Percentiles rank a stretch among this genome's conserved stretches.
Conservation (phyloP, 805 yeast species). For the Lachancea lanzarotensis region DNA sequence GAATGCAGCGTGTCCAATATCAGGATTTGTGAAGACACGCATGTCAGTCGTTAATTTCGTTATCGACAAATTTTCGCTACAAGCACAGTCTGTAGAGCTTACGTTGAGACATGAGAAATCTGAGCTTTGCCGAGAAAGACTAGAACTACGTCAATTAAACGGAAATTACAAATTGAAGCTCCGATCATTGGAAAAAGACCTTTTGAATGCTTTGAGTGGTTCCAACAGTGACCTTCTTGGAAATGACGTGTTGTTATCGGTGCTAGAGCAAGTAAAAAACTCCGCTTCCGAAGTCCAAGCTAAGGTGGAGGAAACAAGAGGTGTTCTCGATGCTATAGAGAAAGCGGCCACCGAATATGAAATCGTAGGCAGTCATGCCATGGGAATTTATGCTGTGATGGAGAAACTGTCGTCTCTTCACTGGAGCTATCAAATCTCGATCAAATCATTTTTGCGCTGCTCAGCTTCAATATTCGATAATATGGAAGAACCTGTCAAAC, state of each 20-base stretch:
- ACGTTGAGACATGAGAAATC: conserved; percentile 54
- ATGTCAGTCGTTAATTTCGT: conserved; percentile 64
- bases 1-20: conserved; percentile 42
- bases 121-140: conserved; percentile 54
- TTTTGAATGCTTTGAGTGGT: conserved; percentile 51
- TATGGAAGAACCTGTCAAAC: conserved; percentile 8
- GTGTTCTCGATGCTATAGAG: conserved; percentile 51
- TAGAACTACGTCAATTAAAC: conserved; percentile 47
- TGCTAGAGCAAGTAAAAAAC: conserved; percentile 57
- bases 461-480: conserved; percentile 29
- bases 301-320: conserved; percentile 49
- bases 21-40: conserved; percentile 56
- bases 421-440: conserved; percentile 53
- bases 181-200: conserved; percentile 47
- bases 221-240: conserved; percentile 62
- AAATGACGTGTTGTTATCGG: conserved; percentile 49
- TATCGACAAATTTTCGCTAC: conserved; percentile 60
- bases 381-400: conserved; percentile 44
- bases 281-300: conserved; percentile 50
- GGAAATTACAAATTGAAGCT: conserved; percentile 54
- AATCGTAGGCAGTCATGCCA: conserved; percentile 50
- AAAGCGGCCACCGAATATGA: conserved; percentile 40
- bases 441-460: conserved; percentile 37
- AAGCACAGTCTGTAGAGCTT: conserved; percentile 53
- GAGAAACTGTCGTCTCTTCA: conserved; percentile 38